phyloP scores from a whole-genome alignment of 208 protist species.

The Strigomonas culicis region DNA sequence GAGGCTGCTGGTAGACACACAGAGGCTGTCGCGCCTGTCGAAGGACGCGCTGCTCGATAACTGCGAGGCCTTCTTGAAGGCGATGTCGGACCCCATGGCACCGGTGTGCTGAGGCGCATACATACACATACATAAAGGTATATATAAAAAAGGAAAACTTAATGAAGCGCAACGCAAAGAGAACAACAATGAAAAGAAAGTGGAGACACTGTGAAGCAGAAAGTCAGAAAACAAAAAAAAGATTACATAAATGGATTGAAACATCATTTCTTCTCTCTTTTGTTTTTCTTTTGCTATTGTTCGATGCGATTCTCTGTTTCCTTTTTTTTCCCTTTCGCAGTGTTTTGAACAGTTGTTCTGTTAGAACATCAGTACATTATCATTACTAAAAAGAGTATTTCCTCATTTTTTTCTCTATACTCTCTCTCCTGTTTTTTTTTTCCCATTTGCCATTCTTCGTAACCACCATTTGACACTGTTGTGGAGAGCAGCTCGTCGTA shows the following conservation, averaged over 20 bases:
- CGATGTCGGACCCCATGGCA: background rate
- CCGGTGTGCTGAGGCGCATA: background rate
- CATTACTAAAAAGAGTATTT: background rate
- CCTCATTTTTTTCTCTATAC: constrained; percentile 1
- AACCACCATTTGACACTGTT: background rate
- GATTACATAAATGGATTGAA: background rate
- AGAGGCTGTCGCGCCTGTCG: background rate
- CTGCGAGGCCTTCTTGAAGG: background rate
- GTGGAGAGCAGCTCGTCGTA: background rate
- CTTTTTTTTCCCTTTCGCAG: background rate
- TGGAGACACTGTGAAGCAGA: background rate
- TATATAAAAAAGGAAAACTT: background rate
- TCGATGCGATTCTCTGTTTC: background rate
- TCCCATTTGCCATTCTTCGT: constrained; percentile 6
- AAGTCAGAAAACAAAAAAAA: background rate
- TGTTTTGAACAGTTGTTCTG: background rate
- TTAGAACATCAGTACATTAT: background rate
- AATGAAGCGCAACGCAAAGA: background rate
- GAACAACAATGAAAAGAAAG: constrained; percentile 1
- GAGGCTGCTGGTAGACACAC: background rate
- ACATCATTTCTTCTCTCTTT: background rate
- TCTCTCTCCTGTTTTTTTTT: constrained; percentile 1
- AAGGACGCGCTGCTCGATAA: background rate
- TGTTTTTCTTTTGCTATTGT: constrained; percentile 8
- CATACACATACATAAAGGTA: too few species aligned